Evolutionary conservation across 108 stramenopile genomes (phyloP), one percentile per base, ranked within the genome.

Genomic region (Conticribra guillardii): DNA sequence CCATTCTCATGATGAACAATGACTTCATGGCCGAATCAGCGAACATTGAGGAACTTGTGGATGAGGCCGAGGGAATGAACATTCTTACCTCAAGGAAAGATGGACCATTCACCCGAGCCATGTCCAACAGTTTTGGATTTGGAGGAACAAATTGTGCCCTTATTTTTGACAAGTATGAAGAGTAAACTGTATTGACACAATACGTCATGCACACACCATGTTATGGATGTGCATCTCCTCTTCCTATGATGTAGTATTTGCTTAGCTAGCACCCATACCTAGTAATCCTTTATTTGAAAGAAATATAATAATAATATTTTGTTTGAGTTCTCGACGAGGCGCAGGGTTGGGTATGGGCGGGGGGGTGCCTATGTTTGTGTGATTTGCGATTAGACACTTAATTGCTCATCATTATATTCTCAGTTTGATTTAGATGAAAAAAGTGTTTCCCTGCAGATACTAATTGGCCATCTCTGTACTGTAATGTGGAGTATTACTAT

Each of bases 91-190:
- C 86, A 65, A 78, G 91, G 82, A 90, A 96, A 71, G 95, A 96
- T n/a, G 95, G 95, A n/a, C 58, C 81, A 15, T 92, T 96, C 85
- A 84, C 69, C 53, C 84, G 95, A 60, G 92, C 90, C 58, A 96
- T 99, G 93, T 96, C 94, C 58, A 99, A 99, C 82, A 97, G 96
- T 67, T 99, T 99, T 76, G 99, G 99, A 67, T 99, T 99, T 56
- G 99, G 99, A 37, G 99, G 99, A 67, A 97, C 97, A 23, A 99
- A 99, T 87, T 96, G 97, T 51, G 97, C 97, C 2, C 78, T 99
- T 24, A 74, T 99, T 55, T 99, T 99, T 67, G 94, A 95, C 82
- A 92, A 96, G 82, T 93, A 90, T 63, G 91, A 91, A 70, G 92
- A 86, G 64, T 89, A 87, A 14, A 51, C 4, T 55, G 14, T 17